Conservation (phyloP, 371 early-diverging fungal genomes). For the Mortierella sp. region DNA sequence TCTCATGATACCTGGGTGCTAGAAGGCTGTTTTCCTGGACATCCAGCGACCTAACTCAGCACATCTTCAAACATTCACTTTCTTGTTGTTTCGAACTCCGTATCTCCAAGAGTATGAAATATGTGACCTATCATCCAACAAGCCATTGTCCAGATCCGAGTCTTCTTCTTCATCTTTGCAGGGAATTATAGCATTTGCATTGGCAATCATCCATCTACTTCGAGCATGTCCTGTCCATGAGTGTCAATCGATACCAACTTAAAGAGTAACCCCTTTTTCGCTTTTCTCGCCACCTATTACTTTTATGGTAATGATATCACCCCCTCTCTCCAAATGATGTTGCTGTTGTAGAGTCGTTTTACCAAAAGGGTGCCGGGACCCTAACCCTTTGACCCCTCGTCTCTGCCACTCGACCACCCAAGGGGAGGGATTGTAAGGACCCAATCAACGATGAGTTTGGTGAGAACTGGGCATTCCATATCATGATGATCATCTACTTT, state of each 20-base stretch:
- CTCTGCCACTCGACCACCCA: too few species aligned
- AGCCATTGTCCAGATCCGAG: slow-evolving; percentile 17
- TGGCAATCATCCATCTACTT: slow-evolving; percentile 22
- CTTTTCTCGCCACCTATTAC: neutral
- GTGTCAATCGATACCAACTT: too few species aligned
- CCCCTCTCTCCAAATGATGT: too few species aligned
- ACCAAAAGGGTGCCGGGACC: too few species aligned
- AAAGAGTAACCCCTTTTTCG: neutral
- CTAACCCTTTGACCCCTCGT: too few species aligned
- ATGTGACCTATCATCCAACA: neutral
- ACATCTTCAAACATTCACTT: neutral
- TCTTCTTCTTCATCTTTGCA: slow-evolving; percentile 40
- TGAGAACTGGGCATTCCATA: too few species aligned
- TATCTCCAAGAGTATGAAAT: too few species aligned
- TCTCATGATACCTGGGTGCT: neutral
- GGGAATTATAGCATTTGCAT: slow-evolving; percentile 27
- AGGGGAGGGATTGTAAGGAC: too few species aligned
- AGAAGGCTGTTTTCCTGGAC: neutral
- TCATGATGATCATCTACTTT: too few species aligned
- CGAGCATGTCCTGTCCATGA: slow-evolving; percentile 1
- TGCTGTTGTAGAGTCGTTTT: too few species aligned
- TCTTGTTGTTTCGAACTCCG: too few species aligned
- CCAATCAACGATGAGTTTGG: too few species aligned
- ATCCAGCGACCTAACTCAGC: neutral
- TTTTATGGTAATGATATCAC: slow-evolving; percentile 6